A percentile compares a stretch with the other conserved stretches of the same genome.
These are phyloP conservation scores for Cryptosporidium canis DNA, from an alignment of 169 alveolate species.

Conservation along the genomic window DNA sequence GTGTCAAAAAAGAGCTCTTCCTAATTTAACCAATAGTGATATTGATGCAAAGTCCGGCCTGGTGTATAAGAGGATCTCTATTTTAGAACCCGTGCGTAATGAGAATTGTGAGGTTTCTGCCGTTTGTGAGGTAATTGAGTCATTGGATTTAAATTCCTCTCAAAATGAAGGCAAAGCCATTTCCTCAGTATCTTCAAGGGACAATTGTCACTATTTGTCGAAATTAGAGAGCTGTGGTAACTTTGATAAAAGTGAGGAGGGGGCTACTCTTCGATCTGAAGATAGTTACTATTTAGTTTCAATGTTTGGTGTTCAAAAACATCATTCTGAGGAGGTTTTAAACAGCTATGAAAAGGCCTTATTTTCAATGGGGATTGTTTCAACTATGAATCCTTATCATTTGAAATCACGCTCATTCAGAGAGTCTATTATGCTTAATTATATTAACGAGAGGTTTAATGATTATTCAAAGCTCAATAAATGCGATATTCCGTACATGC, in stretches of 20 bases:
- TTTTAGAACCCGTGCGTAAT: conserved; percentile 24
- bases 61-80: background rate
- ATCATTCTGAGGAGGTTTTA: background rate
- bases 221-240: conserved; percentile 30
- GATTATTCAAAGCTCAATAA: conserved; percentile 11
- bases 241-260: conserved; percentile 32
- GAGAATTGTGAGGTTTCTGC: background rate
- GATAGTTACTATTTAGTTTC: conserved; percentile 21
- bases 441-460: conserved; percentile 24
- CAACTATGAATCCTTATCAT: conserved; percentile 57
- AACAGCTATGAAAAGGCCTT: background rate
- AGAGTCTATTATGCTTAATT: conserved; percentile 51
- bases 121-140: conserved; percentile 13
- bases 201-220: background rate
- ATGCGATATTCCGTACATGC: conserved; percentile 21
- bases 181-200: background rate
- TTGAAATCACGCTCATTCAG: conserved; percentile 62
- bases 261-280: background rate
- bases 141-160: background rate
- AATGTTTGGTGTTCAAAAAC: background rate
- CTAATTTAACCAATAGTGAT: background rate
- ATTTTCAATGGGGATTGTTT: conserved; percentile 12
- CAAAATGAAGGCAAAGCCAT: background rate
- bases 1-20: background rate
- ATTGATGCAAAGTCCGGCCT: background rate